These are phyloP conservation scores for Cetradonia linearis DNA, from an alignment of 495 filamentous ascomycete genomes.

Conservation along the genomic window DNA sequence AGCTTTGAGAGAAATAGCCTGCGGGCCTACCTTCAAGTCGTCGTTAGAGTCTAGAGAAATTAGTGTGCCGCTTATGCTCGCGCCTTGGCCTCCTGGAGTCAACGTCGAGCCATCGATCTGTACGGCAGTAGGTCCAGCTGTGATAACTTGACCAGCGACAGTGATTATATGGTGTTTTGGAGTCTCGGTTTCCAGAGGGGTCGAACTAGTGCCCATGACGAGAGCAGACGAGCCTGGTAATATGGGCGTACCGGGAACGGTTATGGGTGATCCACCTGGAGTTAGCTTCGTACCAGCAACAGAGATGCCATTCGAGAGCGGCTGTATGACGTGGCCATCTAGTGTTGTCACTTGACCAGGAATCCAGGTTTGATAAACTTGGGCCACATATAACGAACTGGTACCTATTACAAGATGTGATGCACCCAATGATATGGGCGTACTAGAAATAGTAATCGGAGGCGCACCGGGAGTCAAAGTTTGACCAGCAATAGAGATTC, in stretches of 20 bases:
- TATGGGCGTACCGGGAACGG: neutral
- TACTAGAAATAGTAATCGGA: neutral
- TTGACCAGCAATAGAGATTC: constrained; percentile 5
- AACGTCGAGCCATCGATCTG: neutral
- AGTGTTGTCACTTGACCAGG: neutral
- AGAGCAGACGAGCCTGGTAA: neutral
- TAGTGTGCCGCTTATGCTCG: neutral
- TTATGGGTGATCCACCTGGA: neutral
- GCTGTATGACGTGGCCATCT: neutral
- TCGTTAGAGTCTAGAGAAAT: neutral
- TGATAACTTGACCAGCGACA: constrained; percentile 5
- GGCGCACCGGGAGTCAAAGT: constrained; percentile 1
- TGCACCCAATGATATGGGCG: neutral
- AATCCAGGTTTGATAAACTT: neutral
- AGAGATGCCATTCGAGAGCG: constrained; percentile 2
- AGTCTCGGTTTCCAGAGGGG: neutral
- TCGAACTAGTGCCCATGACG: neutral
- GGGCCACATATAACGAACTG: neutral
- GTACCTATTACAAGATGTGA: neutral
- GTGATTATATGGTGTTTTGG: neutral
- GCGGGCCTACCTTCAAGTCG: neutral
- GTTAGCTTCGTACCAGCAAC: constrained; percentile 2
- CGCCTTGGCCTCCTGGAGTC: neutral
- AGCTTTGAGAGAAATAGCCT: neutral
- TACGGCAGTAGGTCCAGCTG: neutral